A percentile compares a stretch with the other conserved stretches of the same genome.
phyloP scores from a whole-genome alignment of 371 early-diverging fungal genomes.

The Rhizopus microsporus region DNA sequence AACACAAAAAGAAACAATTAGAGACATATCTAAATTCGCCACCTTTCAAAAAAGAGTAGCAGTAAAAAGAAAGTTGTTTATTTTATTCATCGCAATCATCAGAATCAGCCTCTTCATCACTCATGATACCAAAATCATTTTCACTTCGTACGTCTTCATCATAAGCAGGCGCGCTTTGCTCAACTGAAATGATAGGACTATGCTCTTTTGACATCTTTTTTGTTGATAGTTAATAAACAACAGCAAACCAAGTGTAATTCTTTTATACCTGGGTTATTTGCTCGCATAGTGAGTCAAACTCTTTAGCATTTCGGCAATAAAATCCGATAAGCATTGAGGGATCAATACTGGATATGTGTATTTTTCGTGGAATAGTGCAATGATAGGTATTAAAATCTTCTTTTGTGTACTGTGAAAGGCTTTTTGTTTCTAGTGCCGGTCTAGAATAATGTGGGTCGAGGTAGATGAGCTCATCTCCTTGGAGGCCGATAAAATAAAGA shows the following conservation, averaged over 20 bases:
- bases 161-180: slow-evolving; percentile 67
- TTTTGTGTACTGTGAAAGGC: slow-evolving; percentile 48
- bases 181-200: slow-evolving; percentile 69
- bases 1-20: slow-evolving; percentile 36
- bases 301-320: slow-evolving; percentile 66
- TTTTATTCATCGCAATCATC: background rate
- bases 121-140: slow-evolving; percentile 53
- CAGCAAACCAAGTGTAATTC: background rate
- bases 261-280: slow-evolving; percentile 50
- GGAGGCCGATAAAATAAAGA: slow-evolving; percentile 87
- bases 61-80: background rate
- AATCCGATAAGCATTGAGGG: slow-evolving; percentile 95
- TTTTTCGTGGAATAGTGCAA: slow-evolving; percentile 72
- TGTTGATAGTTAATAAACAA: background rate
- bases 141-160: slow-evolving; percentile 60
- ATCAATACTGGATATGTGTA: slow-evolving; percentile 78
- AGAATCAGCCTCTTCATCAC: slow-evolving; percentile 36
- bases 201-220: slow-evolving; percentile 40
- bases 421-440: slow-evolving; percentile 62
- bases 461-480: slow-evolving; percentile 83
- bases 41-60: background rate
- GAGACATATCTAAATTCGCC: slow-evolving; percentile 1
- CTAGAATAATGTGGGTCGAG: slow-evolving; percentile 94
- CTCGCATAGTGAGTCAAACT: slow-evolving; percentile 68
- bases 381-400: slow-evolving; percentile 82